Evolutionary conservation across 2,329 filamentous ascomycete genomes (phyloP), one percentile per base, ranked within the genome.

Genomic region (Talaromyces sp.): DNA sequence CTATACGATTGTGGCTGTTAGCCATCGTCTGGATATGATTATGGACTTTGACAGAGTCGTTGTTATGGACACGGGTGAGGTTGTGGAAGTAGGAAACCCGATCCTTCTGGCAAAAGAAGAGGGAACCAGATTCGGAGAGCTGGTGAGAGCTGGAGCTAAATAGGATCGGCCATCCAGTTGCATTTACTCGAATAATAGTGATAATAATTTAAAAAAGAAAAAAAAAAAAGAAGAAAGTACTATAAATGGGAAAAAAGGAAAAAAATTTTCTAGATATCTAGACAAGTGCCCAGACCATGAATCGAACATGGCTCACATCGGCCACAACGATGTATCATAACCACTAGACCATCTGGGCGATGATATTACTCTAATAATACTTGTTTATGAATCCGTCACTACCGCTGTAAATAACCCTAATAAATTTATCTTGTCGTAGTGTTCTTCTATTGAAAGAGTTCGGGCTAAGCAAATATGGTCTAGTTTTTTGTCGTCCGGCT

Each of bases 1-100:
- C 2, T 83, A 85, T 65, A 91, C 88, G 0, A 83, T 91, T 60
- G 78, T 87, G 62, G 79, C 82, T 0, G 82, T 87, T 3, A 83
- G 84, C 6, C 84, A 87, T 73, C 82, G 84, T 27, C 75, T 87
- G 43, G 80, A 84, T 31, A 77, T 75, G 0, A 77, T 78, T 45
- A 72, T 78, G 6, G 76, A 78, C 64, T 78, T 73, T 64, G 76
- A 78, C 67, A 74, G 72, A 35, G 70, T 78, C n/a, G 69, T 76
- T 3, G 71, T 78, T 14, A 70, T 78, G 16, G 75, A 77, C 11
- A 70, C 69, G 3, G 76, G 76, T 33, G 70, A 69, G 27, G 62
- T 79, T 50, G 67, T 77, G 22, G 76, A 77, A 64, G 73, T 67
- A 14, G 76, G 75, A 13, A 73, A 74, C 48, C 76, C 78, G 0